These are phyloP conservation scores for Arabidopsis arenosa DNA, from an alignment of 345 rosid species.

Conservation along the genomic window DNA sequence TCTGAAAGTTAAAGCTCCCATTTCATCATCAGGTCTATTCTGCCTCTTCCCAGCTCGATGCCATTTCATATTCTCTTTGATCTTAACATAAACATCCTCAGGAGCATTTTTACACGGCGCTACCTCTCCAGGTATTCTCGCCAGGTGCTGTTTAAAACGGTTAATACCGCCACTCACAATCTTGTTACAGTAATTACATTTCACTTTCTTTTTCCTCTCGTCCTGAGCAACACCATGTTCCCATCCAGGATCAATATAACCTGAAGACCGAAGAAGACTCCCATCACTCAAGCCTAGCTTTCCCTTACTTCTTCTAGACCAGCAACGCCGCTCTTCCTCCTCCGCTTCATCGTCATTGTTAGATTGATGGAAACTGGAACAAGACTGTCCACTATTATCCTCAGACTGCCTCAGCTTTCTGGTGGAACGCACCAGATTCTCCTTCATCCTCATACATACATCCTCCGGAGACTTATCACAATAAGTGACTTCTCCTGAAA, in stretches of 20 bases:
- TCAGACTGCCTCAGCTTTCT: slow-evolving; percentile 58
- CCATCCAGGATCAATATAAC: slow-evolving; percentile 87
- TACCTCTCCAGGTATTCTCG: slow-evolving; percentile 86
- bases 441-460: slow-evolving; percentile 65
- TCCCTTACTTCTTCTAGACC: slow-evolving; percentile 60
- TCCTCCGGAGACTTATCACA: slow-evolving; percentile 79
- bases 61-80: slow-evolving; percentile 84
- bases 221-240: slow-evolving; percentile 83
- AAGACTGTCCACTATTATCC: slow-evolving; percentile 51
- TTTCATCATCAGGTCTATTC: slow-evolving; percentile 57
- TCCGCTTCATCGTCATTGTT: slow-evolving; percentile 47
- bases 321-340: slow-evolving; percentile 28
- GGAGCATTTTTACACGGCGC: slow-evolving; percentile 72
- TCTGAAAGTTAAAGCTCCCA: slow-evolving; percentile 51
- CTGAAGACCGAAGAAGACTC: slow-evolving; percentile 69
- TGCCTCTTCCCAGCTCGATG: slow-evolving; percentile 74
- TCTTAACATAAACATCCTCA: slow-evolving; percentile 72
- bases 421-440: slow-evolving; percentile 66
- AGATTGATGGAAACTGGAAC: slow-evolving; percentile 50
- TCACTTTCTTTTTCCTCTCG: slow-evolving; percentile 77
- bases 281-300: slow-evolving; percentile 55
- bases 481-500: slow-evolving; percentile 80
- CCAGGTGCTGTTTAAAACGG: slow-evolving; percentile 81
- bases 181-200: slow-evolving; percentile 78
- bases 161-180: slow-evolving; percentile 79